Percentiles rank a stretch among this genome's conserved stretches.
phyloP scores from a whole-genome alignment of 2,329 filamentous ascomycete genomes.

The Penicillium sp. region DNA sequence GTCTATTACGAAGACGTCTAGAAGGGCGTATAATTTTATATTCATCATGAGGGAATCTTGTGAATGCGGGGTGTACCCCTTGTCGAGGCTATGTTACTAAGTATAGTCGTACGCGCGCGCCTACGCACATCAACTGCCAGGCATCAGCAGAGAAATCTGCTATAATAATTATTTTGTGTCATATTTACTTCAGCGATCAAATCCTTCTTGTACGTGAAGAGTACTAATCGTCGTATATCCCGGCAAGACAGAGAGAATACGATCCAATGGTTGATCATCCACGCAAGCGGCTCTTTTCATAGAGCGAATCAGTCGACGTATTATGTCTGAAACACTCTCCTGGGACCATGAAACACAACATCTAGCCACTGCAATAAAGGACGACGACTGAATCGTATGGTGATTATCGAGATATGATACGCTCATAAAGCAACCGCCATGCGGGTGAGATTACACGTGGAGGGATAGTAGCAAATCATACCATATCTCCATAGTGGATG shows the following conservation, averaged over 20 bases:
- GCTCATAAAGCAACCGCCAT: slow-evolving; percentile 1
- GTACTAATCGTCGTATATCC: not conserved
- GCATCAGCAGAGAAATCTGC: too few relatives aligned
- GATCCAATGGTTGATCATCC: slow-evolving; percentile 2
- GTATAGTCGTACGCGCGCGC: too few relatives aligned
- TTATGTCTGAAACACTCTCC: not conserved
- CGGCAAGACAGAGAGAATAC: not conserved
- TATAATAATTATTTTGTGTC: too few relatives aligned
- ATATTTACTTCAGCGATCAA: not conserved
- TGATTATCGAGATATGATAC: not conserved
- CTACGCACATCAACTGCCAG: too few relatives aligned
- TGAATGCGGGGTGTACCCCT: too few relatives aligned
- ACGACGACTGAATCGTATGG: not conserved
- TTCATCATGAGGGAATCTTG: too few relatives aligned
- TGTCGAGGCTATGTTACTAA: too few relatives aligned
- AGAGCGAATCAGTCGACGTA: not conserved
- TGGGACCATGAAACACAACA: not conserved
- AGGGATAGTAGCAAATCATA: slow-evolving; percentile 1
- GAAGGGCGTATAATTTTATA: too few relatives aligned
- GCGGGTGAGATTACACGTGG: slow-evolving; percentile 7
- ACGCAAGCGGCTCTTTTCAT: not conserved
- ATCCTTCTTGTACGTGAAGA: not conserved
- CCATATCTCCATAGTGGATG: not conserved
- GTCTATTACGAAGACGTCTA: too few relatives aligned
- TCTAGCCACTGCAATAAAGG: not conserved